A percentile compares a stretch with the other conserved stretches of the same genome.
These are phyloP conservation scores for Cladosporium halotolerans DNA, from an alignment of 2,329 filamentous ascomycete species.

Conservation along the genomic window DNA sequence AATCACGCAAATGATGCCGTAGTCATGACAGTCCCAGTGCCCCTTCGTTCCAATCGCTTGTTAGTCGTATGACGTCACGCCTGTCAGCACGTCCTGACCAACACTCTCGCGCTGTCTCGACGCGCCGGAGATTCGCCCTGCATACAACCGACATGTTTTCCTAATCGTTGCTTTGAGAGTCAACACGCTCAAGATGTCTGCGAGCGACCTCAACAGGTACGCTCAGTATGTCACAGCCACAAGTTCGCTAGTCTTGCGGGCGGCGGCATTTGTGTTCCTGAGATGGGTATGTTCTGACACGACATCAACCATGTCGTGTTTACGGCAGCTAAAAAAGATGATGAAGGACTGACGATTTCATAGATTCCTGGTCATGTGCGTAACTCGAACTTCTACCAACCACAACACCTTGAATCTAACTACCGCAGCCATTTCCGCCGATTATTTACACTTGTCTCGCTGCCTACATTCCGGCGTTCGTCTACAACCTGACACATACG, in stretches of 20 bases:
- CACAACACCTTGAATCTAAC: slow-evolving; percentile 13
- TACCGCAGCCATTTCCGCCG: slow-evolving; percentile 26
- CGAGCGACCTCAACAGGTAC: slow-evolving; percentile 9
- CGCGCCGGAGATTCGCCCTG: no score
- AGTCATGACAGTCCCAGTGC: no score
- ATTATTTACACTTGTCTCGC: slow-evolving; percentile 34
- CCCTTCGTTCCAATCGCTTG: no score
- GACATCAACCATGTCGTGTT: neutral
- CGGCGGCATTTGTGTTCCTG: slow-evolving; percentile 29
- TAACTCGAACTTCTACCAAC: neutral
- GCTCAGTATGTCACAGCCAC: slow-evolving; percentile 18
- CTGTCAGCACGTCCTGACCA: no score
- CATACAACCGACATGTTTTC: no score
- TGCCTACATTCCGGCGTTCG: slow-evolving; percentile 40
- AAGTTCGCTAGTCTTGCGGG: slow-evolving; percentile 23
- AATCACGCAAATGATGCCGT: no score
- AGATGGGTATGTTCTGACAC: slow-evolving; percentile 27
- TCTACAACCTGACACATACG: slow-evolving; percentile 26
- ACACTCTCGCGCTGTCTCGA: no score
- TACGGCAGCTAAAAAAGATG: no score
- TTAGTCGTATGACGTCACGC: no score
- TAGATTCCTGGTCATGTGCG: slow-evolving; percentile 34
- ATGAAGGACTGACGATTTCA: no score
- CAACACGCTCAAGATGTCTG: slow-evolving; percentile 7
- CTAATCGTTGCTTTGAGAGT: no score